Percentiles rank a stretch among this genome's conserved stretches.
phyloP scores from a whole-genome alignment of 345 rosid genomes.

The Gossypium arboreum region DNA sequence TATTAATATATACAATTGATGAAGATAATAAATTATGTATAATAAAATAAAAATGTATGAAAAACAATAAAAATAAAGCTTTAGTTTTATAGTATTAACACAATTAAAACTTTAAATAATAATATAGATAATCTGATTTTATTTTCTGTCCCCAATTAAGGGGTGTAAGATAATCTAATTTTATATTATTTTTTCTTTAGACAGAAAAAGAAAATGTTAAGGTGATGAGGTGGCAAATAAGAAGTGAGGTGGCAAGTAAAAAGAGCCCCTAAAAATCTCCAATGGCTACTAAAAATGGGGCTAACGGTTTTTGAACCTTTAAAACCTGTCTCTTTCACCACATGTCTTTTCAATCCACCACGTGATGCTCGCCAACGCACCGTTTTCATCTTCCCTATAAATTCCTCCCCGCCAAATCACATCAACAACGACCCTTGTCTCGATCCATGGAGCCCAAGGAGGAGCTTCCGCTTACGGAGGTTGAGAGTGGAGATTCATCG shows the following conservation, averaged over 20 bases:
- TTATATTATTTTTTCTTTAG: no score
- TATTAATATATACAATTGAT: no score
- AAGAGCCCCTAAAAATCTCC: background rate
- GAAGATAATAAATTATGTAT: no score
- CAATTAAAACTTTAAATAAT: no score
- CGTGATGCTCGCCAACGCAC: slow-evolving; percentile 16
- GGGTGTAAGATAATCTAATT: no score
- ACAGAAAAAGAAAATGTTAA: no score
- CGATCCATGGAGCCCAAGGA: background rate
- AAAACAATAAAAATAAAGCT: no score
- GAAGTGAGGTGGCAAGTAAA: background rate
- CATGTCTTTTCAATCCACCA: slow-evolving; percentile 11
- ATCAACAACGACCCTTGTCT: background rate
- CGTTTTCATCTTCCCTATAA: background rate
- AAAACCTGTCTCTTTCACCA: background rate
- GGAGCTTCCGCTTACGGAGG: slow-evolving; percentile 17
- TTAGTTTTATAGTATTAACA: no score
- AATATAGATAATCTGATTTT: no score
- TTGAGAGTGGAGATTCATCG: slow-evolving; percentile 62
- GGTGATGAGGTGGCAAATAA: no score
- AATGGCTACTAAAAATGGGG: slow-evolving; percentile 13
- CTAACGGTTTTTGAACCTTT: slow-evolving; percentile 15
- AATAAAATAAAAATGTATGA: no score
- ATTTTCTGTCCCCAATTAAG: no score
- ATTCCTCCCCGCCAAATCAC: background rate